Evolutionary conservation across 1,284 basidiomycete genomes (phyloP), one percentile per base, ranked within the genome.

Genomic region (Peniophora sp.): DNA sequence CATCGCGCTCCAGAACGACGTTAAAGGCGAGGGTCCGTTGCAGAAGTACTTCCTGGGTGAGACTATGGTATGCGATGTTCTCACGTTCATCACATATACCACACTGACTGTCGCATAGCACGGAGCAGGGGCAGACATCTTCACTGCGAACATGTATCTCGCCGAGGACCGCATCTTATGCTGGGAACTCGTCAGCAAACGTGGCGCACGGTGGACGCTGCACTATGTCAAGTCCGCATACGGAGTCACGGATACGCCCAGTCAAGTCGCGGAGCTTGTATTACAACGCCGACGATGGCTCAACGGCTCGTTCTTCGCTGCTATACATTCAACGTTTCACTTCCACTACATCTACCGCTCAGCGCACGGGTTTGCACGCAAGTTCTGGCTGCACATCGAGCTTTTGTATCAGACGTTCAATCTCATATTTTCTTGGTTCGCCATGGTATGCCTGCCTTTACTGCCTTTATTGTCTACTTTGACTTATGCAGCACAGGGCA

Each of bases 121-220:
- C 58, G 81, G 79, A 22, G 76, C 70, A 53, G 68, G 69, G 41
- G 87, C 87, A 34, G 85, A 85, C 24, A 68, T 90, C n/a, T 89
- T 90, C 59, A 80, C 92, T 65, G 77, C 89, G 35, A 94, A 94
- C 72, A 93, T 92, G 88, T 92, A 92, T 64, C 80, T 92, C 55
- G 91, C 91, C 22, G 90, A 89, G 63, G 94, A 97, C 72, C 90
- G 96, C 62, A 97, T 98, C 56, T 72, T 97, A 44, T 98, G 95
- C 68, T 99, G 97, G 69, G 96, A 98, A 69, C 90, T 99, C 48
- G 92, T 97, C 48, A 95, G 94, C 3, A 98, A 97, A 76, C 88
- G 88, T 63, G 71, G 71, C 23, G 86, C 89, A 63, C 83, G 80
- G 44, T 90, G 87, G 88, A 75, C 80, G 85, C 71, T 94, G 58